These are phyloP conservation scores for Globisporangium apiculatum DNA, from an alignment of 352 stramenopile species.

Conservation along the genomic window DNA sequence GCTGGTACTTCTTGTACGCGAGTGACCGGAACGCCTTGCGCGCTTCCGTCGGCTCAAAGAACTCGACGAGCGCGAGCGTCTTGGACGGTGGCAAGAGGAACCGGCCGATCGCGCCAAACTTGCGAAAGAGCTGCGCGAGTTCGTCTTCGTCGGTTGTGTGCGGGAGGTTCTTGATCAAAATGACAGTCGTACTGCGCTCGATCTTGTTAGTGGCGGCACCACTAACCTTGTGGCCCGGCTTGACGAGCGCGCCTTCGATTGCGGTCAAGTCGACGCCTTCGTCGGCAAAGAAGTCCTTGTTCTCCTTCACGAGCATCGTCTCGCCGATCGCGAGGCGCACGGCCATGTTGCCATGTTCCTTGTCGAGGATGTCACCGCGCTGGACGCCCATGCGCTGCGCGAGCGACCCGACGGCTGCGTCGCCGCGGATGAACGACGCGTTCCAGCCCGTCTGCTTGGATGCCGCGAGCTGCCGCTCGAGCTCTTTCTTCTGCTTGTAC, in stretches of 20 bases:
- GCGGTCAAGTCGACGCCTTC: conserved; percentile 93
- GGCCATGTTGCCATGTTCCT: conserved; percentile 94
- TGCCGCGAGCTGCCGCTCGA: conserved; percentile 80
- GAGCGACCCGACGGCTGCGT: conserved; percentile 72
- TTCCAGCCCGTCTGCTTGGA: conserved; percentile 92
- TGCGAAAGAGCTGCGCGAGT: conserved; percentile 93
- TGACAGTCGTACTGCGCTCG: conserved; percentile 91
- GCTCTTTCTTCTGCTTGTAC: conserved; percentile 89
- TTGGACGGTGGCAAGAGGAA: conserved; percentile 91
- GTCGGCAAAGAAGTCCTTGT: conserved; percentile 94
- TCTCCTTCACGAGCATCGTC: conserved; percentile 97
- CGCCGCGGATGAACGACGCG: conserved; percentile 85
- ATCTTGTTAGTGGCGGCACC: conserved; percentile 44
- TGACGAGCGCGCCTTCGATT: conserved; percentile 83
- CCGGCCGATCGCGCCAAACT: conserved; percentile 78
- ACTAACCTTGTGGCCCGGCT: conserved; percentile 23
- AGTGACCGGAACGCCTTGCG: conserved; percentile 94
- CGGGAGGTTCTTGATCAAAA: conserved; percentile 98
- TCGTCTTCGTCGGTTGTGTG: conserved; percentile 92
- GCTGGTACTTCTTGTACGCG: conserved; percentile 98
- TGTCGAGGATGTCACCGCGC: conserved; percentile 93
- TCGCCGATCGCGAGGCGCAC: conserved; percentile 97
- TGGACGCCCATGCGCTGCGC: conserved; percentile 86
- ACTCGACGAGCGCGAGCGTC: conserved; percentile 95
- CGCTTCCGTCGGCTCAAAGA: conserved; percentile 91